phyloP scores from a whole-genome alignment of 164 flowering plant species.

The Vitis rotundifolia region DNA sequence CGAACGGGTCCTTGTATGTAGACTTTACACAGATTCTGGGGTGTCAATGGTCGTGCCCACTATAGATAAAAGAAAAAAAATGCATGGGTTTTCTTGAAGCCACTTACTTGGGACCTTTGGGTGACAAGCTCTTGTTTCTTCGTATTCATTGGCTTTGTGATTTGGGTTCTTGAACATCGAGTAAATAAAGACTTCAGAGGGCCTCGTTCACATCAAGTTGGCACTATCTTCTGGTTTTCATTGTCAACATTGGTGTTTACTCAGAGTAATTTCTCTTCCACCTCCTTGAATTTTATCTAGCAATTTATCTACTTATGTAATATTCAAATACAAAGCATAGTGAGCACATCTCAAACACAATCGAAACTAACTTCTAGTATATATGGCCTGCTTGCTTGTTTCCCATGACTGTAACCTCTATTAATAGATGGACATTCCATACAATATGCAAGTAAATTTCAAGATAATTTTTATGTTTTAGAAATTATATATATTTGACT shows the following conservation, averaged over 20 bases:
- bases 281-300: no score
- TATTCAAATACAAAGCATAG: no score
- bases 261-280: constrained; percentile 16
- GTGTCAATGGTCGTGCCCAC: constrained; percentile 39
- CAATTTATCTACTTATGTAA: no score
- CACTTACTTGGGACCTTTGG: constrained; percentile 43
- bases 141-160: constrained; percentile 24
- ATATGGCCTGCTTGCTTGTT: no score
- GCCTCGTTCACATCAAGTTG: constrained; percentile 21
- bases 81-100: constrained; percentile 49
- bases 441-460: no score
- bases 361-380: not conserved
- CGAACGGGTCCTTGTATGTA: constrained; percentile 32
- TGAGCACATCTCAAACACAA: no score
- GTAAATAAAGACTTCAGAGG: constrained; percentile 27
- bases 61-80: constrained; percentile 16
- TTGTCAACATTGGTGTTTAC: constrained; percentile 35
- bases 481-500: not conserved
- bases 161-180: constrained; percentile 32
- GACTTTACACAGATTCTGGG: constrained; percentile 44
- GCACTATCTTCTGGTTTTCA: constrained; percentile 30
- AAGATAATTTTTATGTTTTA: no score
- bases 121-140: constrained; percentile 31
- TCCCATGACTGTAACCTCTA: no score
- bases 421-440: no score